Conservation (phyloP, 257 asterid genomes). For the Scutellaria minor region DNA sequence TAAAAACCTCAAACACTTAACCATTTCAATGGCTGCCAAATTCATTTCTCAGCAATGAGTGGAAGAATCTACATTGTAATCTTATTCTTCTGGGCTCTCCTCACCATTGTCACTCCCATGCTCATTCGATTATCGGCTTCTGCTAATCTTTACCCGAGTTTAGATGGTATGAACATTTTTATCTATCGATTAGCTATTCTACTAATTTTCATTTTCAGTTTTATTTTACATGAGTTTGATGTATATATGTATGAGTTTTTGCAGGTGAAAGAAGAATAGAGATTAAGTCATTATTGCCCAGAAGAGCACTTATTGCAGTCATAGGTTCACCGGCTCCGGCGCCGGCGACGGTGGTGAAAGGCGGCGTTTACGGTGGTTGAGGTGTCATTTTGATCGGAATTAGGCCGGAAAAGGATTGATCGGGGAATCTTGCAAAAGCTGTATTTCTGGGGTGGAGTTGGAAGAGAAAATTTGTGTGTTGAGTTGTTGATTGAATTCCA, state of each 20-base stretch:
- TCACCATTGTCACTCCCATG: conserved; percentile 67
- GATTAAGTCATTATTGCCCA: conserved; percentile 44
- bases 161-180: conserved; percentile 43
- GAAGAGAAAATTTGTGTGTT: not conserved
- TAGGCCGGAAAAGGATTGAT: not conserved
- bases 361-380: conserved; percentile 10
- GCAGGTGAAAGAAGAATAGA: conserved; percentile 45
- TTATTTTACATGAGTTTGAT: not conserved
- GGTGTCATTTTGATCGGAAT: conserved; percentile 6
- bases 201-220: not conserved
- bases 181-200: not conserved
- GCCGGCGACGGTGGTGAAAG: conserved; percentile 2
- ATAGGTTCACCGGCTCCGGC: conserved; percentile 26
- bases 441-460: too few relatives aligned
- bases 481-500: not conserved
- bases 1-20: conserved; percentile 14
- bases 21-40: conserved; percentile 36
- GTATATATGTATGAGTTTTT: not conserved
- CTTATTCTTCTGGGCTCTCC: conserved; percentile 75
- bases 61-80: conserved; percentile 66
- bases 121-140: conserved; percentile 72
- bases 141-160: conserved; percentile 45
- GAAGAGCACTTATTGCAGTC: conserved; percentile 60
- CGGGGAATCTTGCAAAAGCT: not conserved
- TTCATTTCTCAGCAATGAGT: conserved; percentile 53